Conservation (phyloP, 345 rosid species). For the Eucalyptus shirleyi region DNA sequence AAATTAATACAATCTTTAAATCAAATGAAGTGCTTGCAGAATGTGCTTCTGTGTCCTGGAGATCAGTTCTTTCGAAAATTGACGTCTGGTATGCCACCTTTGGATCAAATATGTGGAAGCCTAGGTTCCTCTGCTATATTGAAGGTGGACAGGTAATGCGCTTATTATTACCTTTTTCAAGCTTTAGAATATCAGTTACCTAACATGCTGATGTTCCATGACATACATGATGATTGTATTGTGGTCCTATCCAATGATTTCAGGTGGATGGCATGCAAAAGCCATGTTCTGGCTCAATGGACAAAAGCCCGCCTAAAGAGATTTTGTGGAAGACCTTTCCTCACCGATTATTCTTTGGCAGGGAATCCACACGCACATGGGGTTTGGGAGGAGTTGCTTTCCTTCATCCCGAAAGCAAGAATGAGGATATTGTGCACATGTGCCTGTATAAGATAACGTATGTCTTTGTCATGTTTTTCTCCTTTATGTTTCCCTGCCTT, state of each 20-base stretch:
- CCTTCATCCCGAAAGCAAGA: slow-evolving; percentile 38
- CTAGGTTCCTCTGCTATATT: slow-evolving; percentile 77
- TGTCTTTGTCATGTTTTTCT: background rate
- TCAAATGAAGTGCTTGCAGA: slow-evolving; percentile 9
- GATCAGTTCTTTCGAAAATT: slow-evolving; percentile 48
- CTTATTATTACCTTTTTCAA: background rate
- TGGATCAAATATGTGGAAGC: slow-evolving; percentile 84
- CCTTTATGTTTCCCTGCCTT: background rate
- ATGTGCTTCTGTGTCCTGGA: slow-evolving; percentile 29
- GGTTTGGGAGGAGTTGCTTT: slow-evolving; percentile 93
- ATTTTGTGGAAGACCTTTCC: slow-evolving; percentile 60
- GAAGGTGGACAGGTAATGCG: slow-evolving; percentile 69
- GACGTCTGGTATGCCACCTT: slow-evolving; percentile 79
- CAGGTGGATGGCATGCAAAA: slow-evolving; percentile 69
- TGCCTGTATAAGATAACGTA: slow-evolving; percentile 80
- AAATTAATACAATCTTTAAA: background rate
- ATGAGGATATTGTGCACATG: slow-evolving; percentile 31
- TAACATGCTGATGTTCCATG: background rate
- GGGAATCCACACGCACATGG: slow-evolving; percentile 46
- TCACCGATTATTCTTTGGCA: slow-evolving; percentile 78
- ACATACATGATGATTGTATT: background rate
- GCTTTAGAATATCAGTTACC: background rate
- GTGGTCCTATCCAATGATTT: background rate
- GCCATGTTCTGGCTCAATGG: slow-evolving; percentile 63
- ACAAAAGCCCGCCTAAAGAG: slow-evolving; percentile 61